Percentiles rank a stretch among this genome's conserved stretches.
phyloP scores from a whole-genome alignment of 2,329 filamentous ascomycete genomes.

The Aschersonia sp. region DNA sequence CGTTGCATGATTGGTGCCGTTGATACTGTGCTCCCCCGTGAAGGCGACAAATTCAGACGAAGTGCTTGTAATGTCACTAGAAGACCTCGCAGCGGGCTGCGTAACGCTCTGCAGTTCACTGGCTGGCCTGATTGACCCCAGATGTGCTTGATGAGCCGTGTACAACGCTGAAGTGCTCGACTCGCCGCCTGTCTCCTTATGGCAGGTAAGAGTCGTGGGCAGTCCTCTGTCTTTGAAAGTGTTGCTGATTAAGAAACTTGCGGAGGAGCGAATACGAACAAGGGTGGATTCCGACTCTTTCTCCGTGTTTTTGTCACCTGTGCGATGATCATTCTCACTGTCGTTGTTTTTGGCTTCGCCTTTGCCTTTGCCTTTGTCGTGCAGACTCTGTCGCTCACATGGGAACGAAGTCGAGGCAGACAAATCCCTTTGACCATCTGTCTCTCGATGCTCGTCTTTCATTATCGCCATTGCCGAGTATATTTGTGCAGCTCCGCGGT shows the following conservation, averaged over 20 bases:
- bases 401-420: background rate
- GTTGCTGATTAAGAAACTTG: background rate
- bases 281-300: background rate
- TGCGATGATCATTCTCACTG: background rate
- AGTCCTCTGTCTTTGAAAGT: background rate
- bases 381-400: background rate
- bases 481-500: no score
- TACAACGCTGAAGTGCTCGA: constrained; percentile 1
- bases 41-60: background rate
- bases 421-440: background rate
- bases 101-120: background rate
- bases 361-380: constrained; percentile 5
- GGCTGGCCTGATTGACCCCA: background rate
- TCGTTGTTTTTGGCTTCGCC: background rate
- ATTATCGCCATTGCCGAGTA: no score
- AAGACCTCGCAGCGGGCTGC: background rate
- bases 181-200: constrained; percentile 7
- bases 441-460: no score
- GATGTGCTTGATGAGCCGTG: background rate
- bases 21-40: background rate
- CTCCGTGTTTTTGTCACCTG: background rate
- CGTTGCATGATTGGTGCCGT: background rate
- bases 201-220: background rate
- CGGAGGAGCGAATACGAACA: background rate
- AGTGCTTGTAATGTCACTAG: background rate